phyloP scores from a whole-genome alignment of 2,329 filamentous ascomycete species.

The Penicillium sumatraense region DNA sequence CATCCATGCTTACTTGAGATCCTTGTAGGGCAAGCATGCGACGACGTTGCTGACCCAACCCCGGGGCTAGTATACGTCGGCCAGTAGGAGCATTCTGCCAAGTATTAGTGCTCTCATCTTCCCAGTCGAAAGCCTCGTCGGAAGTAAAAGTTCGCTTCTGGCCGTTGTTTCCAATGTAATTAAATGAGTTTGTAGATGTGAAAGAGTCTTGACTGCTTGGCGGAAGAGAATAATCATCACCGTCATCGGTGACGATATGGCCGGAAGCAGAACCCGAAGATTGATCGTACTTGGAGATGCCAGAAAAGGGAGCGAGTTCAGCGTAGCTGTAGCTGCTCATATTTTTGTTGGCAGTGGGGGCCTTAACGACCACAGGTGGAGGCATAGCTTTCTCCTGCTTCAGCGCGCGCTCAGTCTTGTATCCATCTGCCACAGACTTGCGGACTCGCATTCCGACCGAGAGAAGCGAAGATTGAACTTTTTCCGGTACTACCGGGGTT shows the following conservation, averaged over 20 bases:
- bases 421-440: constrained; percentile 91
- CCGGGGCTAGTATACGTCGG: constrained; percentile 40
- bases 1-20: constrained; percentile 31
- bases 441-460: constrained; percentile 93
- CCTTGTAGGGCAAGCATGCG: constrained; percentile 21
- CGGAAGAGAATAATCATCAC: constrained; percentile 44
- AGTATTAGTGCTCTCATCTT: constrained; percentile 26
- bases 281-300: constrained; percentile 64
- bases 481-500: constrained; percentile 62
- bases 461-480: constrained; percentile 80
- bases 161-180: constrained; percentile 34
- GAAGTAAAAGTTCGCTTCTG: constrained; percentile 50
- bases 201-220: constrained; percentile 46
- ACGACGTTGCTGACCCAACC: constrained; percentile 33
- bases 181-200: constrained; percentile 26
- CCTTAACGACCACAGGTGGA: constrained; percentile 6
- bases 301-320: constrained; percentile 81
- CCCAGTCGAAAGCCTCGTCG: constrained; percentile 45
- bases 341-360: constrained; percentile 7
- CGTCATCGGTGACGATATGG: constrained; percentile 39
- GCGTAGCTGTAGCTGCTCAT: constrained; percentile 34
- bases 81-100: constrained; percentile 32
- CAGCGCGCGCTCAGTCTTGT: constrained; percentile 68
- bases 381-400: constrained; percentile 21
- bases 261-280: constrained; percentile 19